Evolutionary conservation across 345 rosid genomes (phyloP).

Genomic region (Turnera subulata): DNA sequence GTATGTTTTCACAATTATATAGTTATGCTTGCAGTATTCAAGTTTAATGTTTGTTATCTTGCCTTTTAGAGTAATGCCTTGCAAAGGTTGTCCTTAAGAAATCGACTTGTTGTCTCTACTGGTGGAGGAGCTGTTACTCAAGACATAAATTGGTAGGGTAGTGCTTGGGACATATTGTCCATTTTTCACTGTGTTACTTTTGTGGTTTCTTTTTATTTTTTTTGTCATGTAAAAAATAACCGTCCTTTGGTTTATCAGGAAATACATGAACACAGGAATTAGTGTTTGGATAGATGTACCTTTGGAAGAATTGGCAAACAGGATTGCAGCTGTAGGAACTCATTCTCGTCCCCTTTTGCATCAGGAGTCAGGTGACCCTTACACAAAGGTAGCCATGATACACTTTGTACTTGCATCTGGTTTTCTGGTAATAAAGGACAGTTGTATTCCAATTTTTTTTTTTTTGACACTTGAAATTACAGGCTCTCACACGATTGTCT

Average conservation of each 20-base stretch:
- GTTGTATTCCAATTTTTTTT: neutral
- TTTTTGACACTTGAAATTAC: slow-evolving; percentile 8
- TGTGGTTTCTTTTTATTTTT: neutral
- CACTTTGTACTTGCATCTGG: neutral
- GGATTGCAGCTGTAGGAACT: slow-evolving; percentile 95
- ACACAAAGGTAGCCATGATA: slow-evolving; percentile 46
- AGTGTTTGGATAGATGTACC: slow-evolving; percentile 97
- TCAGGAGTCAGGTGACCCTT: slow-evolving; percentile 71
- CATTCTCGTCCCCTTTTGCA: slow-evolving; percentile 79
- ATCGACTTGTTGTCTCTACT: slow-evolving; percentile 76
- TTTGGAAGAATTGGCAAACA: slow-evolving; percentile 78
- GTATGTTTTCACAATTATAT: neutral
- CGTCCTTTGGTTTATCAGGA: slow-evolving; percentile 41
- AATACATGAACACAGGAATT: slow-evolving; percentile 72
- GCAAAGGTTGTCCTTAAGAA: slow-evolving; percentile 52
- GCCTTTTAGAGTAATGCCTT: slow-evolving; percentile 60
- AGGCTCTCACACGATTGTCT: slow-evolving; percentile 76
- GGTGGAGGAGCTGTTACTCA: slow-evolving; percentile 90
- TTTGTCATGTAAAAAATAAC: neutral
- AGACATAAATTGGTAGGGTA: slow-evolving; percentile 70
- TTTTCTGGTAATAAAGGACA: neutral
- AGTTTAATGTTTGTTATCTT: slow-evolving; percentile 10
- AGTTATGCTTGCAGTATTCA: neutral
- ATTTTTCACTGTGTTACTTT: neutral
- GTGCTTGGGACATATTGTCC: neutral